Percentiles rank a stretch among this genome's conserved stretches.
phyloP scores from a whole-genome alignment of 2,329 filamentous ascomycete genomes.

The Xylariomycetidae sp. region DNA sequence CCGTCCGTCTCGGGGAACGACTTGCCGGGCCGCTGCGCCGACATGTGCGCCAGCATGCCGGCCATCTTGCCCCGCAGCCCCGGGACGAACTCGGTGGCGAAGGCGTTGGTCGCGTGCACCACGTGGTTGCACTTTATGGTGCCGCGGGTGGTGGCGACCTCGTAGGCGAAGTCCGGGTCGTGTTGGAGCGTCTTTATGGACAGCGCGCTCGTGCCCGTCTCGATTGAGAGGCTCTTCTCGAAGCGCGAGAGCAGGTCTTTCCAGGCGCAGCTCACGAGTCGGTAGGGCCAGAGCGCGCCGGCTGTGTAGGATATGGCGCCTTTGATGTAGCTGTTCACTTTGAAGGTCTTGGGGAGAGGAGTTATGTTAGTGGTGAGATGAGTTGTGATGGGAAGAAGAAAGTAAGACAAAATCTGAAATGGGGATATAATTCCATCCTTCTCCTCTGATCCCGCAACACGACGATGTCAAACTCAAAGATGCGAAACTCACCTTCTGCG shows the following conservation, averaged over 20 bases:
- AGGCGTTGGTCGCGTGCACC: conserved; percentile 55
- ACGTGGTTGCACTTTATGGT: conserved; percentile 42
- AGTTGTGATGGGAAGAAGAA: no score
- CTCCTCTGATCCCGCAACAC: no score
- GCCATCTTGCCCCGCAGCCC: conserved; percentile 41
- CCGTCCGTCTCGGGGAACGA: conserved; percentile 28
- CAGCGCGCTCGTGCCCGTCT: conserved; percentile 20
- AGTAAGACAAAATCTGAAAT: no score
- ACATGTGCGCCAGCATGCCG: conserved; percentile 44
- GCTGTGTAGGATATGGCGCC: conserved; percentile 42
- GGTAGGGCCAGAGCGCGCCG: conserved; percentile 47
- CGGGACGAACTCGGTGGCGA: conserved; percentile 46
- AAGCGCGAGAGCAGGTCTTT: conserved; percentile 32
- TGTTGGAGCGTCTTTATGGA: conserved; percentile 25
- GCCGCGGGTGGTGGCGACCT: conserved; percentile 41
- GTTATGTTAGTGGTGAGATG: no score
- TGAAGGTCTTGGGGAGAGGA: conserved; percentile 26
- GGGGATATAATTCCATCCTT: no score
- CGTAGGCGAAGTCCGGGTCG: conserved; percentile 29
- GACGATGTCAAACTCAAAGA: no score
- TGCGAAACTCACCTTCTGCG: conserved; percentile 25
- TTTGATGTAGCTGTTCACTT: conserved; percentile 27
- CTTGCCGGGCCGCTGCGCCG: conserved; percentile 39
- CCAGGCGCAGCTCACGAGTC: conserved; percentile 44
- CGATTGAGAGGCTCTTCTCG: conserved; percentile 6